phyloP scores from a whole-genome alignment of 768 basidiomycete species.

The Pleurotus platypus region DNA sequence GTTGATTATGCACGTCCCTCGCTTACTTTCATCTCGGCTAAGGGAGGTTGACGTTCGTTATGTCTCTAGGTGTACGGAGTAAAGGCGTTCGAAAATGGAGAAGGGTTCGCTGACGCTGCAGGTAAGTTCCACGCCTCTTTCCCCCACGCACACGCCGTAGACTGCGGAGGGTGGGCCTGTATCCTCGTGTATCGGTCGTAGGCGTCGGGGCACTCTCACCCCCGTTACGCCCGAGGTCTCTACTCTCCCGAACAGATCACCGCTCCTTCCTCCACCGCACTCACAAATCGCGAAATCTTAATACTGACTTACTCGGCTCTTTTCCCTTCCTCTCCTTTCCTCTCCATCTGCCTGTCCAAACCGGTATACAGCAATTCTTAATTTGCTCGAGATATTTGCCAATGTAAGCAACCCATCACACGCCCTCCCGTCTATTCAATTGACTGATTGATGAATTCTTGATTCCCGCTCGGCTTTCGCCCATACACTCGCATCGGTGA shows the following conservation, averaged over 20 bases:
- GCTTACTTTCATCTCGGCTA: constrained; percentile 5
- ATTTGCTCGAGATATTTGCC: constrained; percentile 66
- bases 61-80: constrained; percentile 62
- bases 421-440: no score
- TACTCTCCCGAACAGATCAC: not conserved
- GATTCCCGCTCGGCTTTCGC: no score
- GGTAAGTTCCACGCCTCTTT: constrained; percentile 31
- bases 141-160: not conserved
- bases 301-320: constrained; percentile 6
- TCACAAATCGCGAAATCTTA: not conserved
- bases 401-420: constrained; percentile 35
- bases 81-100: constrained; percentile 52
- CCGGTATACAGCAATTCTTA: constrained; percentile 53
- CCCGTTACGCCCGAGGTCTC: not conserved
- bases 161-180: no score
- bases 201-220: not conserved
- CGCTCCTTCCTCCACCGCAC: not conserved
- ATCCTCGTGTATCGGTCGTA: not conserved
- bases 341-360: no score
- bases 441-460: no score
- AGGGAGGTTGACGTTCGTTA: not conserved
- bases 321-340: not conserved
- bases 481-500: no score
- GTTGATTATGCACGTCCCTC: constrained; percentile 30
- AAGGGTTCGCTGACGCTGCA: constrained; percentile 78